Conservation (phyloP, 176 grass and related monocot genomes). For the Phoenix dactylifera region DNA sequence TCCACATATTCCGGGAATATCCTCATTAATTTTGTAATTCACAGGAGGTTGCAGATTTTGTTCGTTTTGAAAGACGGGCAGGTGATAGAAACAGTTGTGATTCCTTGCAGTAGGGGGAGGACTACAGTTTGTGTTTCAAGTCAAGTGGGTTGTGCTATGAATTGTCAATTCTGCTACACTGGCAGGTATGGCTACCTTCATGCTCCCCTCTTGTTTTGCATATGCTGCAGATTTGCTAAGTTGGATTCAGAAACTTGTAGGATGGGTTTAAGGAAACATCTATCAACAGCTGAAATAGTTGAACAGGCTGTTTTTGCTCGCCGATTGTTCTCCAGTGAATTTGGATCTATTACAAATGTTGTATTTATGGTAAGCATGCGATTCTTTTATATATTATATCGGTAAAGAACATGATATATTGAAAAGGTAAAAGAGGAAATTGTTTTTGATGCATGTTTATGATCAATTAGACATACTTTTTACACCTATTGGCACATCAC, state of each 20-base stretch:
- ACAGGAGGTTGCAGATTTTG: conserved; percentile 85
- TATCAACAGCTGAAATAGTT: conserved; percentile 91
- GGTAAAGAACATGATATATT: too few species aligned
- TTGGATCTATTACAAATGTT: conserved; percentile 87
- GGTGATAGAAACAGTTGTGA: conserved; percentile 91
- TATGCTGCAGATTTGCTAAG: neutral
- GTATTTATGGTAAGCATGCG: conserved; percentile 85
- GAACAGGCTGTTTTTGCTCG: conserved; percentile 97
- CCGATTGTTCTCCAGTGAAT: conserved; percentile 75
- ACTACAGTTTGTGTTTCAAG: conserved; percentile 95
- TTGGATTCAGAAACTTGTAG: conserved; percentile 16
- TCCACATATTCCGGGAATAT: conserved; percentile 16
- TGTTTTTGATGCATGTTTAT: too few species aligned
- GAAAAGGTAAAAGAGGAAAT: too few species aligned
- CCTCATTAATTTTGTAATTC: conserved; percentile 46
- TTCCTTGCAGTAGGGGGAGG: conserved; percentile 60
- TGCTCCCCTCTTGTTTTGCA: conserved; percentile 5
- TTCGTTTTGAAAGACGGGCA: conserved; percentile 74
- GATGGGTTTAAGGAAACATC: conserved; percentile 92
- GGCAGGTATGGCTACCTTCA: conserved; percentile 43
- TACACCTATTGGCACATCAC: too few species aligned
- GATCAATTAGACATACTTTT: too few species aligned
- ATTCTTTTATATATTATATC: too few species aligned
- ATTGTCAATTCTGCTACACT: conserved; percentile 98
- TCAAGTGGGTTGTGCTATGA: conserved; percentile 96